phyloP scores from a whole-genome alignment of 2,329 filamentous ascomycete genomes.

The Phyllosticta citribraziliensis region DNA sequence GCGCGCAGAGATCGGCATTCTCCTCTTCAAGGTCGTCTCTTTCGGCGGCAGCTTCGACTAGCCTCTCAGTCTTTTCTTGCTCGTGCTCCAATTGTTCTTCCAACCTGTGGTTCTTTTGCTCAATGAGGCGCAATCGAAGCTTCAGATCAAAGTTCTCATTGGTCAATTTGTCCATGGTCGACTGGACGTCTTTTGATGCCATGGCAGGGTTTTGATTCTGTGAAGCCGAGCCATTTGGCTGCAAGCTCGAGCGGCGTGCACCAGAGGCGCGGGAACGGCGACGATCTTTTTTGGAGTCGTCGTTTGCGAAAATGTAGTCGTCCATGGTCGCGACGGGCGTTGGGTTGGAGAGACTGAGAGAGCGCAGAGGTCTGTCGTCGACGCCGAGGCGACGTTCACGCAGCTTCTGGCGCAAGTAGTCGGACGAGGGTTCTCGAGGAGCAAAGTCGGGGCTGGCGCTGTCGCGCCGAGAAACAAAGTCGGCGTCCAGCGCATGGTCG shows the following conservation, averaged over 20 bases:
- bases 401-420: constrained; percentile 6
- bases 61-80: constrained; percentile 5
- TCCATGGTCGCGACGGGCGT: not conserved
- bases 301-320: constrained; percentile 9
- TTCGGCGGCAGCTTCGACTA: constrained; percentile 1
- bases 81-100: constrained; percentile 3
- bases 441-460: not conserved
- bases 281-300: not conserved
- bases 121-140: constrained; percentile 8
- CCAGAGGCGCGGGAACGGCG: not conserved
- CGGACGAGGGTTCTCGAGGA: not conserved
- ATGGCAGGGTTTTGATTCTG: constrained; percentile 1
- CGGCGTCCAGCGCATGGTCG: not conserved
- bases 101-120: constrained; percentile 3
- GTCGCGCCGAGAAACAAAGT: not conserved
- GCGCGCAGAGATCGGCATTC: not conserved
- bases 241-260: not conserved
- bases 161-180: constrained; percentile 6
- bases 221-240: not conserved
- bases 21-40: constrained; percentile 4
- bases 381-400: constrained; percentile 5
- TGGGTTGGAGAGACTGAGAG: constrained; percentile 1
- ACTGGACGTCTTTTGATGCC: constrained; percentile 4
- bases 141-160: constrained; percentile 12
- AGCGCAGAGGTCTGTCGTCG: not conserved